Percentiles rank a stretch among this genome's conserved stretches.
Evolutionary conservation across 257 asterid species (phyloP).

Genomic region (Leonotis leonurus): DNA sequence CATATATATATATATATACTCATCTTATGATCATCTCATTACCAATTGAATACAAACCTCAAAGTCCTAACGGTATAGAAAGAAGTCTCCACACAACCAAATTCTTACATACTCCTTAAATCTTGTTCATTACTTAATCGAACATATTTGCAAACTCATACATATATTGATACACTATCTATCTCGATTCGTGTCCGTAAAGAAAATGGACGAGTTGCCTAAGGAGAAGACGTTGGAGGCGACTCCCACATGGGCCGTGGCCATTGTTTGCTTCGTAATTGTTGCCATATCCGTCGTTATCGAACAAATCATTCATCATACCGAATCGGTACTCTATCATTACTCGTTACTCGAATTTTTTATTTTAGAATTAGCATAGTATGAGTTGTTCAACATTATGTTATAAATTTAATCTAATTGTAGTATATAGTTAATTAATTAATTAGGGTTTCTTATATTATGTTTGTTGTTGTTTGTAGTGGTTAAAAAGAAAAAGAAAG

Average conservation of each 20-base stretch:
- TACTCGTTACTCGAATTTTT: too few species aligned
- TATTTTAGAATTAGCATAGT: too few species aligned
- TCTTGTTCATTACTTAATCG: neutral
- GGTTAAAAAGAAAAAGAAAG: constrained; percentile 45
- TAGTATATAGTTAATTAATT: too few species aligned
- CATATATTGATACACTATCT: too few species aligned
- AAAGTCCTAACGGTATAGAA: neutral
- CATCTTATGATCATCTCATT: too few species aligned
- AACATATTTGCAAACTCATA: too few species aligned
- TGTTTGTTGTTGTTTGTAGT: constrained; percentile 28
- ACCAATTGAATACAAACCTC: too few species aligned
- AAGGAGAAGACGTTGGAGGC: constrained; percentile 54
- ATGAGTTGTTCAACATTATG: neutral
- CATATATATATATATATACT: neutral
- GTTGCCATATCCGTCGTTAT: constrained; percentile 51
- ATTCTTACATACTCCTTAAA: neutral
- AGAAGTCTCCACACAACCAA: neutral
- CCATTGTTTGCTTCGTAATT: constrained; percentile 60
- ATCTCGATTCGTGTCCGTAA: too few species aligned
- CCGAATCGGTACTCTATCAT: constrained; percentile 39
- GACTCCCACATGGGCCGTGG: constrained; percentile 86
- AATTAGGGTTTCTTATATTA: neutral
- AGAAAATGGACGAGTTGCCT: constrained; percentile 33
- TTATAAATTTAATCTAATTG: too few species aligned
- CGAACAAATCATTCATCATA: constrained; percentile 42